These are phyloP conservation scores for Solanum boliviense DNA, from an alignment of 257 asterid species.

Conservation along the genomic window DNA sequence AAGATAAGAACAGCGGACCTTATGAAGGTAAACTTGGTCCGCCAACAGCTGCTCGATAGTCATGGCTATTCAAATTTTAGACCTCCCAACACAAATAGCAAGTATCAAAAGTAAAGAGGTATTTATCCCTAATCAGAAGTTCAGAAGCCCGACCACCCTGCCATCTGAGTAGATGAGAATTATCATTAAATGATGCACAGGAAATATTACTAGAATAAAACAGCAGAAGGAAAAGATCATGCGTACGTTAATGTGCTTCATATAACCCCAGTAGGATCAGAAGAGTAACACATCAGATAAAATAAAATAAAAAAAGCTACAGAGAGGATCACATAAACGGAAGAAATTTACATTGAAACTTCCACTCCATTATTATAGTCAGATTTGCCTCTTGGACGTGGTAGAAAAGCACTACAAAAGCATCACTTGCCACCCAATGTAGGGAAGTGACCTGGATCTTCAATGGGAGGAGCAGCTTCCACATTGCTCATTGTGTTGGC, in stretches of 20 bases:
- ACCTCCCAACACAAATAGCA: neutral
- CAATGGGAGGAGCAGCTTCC: constrained; percentile 49
- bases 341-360: constrained; percentile 31
- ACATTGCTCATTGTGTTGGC: constrained; percentile 23
- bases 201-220: neutral
- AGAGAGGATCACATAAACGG: neutral
- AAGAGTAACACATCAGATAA: neutral
- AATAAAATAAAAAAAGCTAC: neutral
- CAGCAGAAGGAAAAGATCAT: neutral
- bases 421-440: constrained; percentile 67
- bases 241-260: neutral
- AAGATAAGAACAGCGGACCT: neutral
- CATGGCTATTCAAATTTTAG: neutral
- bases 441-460: constrained; percentile 72
- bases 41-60: neutral
- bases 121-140: neutral
- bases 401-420: neutral
- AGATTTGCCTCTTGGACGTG: constrained; percentile 3
- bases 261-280: neutral
- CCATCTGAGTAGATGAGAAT: neutral
- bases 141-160: neutral
- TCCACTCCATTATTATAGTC: constrained; percentile 30
- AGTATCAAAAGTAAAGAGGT: neutral
- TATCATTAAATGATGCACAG: neutral
- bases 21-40: neutral